Evolutionary conservation across 2,329 filamentous ascomycete genomes (phyloP).

Genomic region (Dothidotthia symphoricarpi): DNA sequence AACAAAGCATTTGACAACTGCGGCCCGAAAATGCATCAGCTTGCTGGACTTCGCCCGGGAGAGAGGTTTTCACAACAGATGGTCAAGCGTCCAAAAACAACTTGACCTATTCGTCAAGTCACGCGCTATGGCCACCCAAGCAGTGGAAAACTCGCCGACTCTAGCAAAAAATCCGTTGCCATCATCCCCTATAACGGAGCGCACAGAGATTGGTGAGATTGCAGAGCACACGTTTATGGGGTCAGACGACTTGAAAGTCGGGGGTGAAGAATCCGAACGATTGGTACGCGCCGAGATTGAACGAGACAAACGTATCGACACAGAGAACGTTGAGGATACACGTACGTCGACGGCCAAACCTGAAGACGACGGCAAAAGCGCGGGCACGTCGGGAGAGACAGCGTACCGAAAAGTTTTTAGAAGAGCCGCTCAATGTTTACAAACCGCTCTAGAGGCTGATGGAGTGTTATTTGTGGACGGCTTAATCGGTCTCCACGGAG

Average conservation of each 20-base stretch:
- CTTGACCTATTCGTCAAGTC: slow-evolving; percentile 6
- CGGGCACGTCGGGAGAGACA: slow-evolving; percentile 3
- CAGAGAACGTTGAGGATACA: neutral
- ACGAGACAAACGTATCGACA: neutral
- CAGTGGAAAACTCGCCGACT: slow-evolving; percentile 2
- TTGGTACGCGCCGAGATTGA: neutral
- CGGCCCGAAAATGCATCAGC: slow-evolving; percentile 10
- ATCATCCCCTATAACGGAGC: neutral
- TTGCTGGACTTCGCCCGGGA: slow-evolving; percentile 11
- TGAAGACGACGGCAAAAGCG: neutral
- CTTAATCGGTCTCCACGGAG: slow-evolving; percentile 15
- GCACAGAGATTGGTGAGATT: neutral
- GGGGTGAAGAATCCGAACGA: slow-evolving; percentile 2
- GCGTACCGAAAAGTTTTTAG: slow-evolving; percentile 15
- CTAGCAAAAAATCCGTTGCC: neutral
- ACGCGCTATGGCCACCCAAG: neutral
- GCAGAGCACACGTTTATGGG: neutral
- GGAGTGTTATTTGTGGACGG: slow-evolving; percentile 18
- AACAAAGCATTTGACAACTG: slow-evolving; percentile 3
- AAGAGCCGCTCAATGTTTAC: slow-evolving; percentile 13
- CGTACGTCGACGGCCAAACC: neutral
- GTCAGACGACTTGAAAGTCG: neutral
- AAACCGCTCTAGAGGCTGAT: slow-evolving; percentile 10
- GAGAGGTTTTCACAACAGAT: slow-evolving; percentile 6
- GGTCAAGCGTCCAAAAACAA: slow-evolving; percentile 2